Percentiles rank a stretch among this genome's conserved stretches.
Conservation (phyloP, 768 basidiomycete species). For the Auriscalpium microsporum region DNA sequence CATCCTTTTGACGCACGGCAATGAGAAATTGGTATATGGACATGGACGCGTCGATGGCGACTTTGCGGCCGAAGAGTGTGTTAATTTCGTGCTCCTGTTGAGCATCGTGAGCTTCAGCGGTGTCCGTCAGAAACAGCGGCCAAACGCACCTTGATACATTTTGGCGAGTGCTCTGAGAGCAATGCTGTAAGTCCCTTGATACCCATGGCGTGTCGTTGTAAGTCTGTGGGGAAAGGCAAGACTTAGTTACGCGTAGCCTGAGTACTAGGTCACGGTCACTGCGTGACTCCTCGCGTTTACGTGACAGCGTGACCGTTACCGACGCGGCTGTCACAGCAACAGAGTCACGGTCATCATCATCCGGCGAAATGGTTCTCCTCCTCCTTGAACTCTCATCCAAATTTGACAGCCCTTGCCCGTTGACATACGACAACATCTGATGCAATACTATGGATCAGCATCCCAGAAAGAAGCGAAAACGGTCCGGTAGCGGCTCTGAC, state of each 20-base stretch:
- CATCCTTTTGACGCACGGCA: conserved; percentile 92
- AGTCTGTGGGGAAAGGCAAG: background rate
- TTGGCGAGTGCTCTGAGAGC: conserved; percentile 84
- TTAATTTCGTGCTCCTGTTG: conserved; percentile 85
- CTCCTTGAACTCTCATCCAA: too few species aligned
- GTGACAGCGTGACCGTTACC: background rate
- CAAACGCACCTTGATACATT: conserved; percentile 46
- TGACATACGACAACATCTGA: too few species aligned
- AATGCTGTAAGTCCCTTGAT: conserved; percentile 93
- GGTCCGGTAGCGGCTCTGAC: background rate
- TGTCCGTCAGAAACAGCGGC: background rate
- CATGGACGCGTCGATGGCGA: conserved; percentile 98
- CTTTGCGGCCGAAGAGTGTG: conserved; percentile 95
- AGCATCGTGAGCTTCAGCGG: background rate
- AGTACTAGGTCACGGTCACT: background rate
- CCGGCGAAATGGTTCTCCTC: too few species aligned
- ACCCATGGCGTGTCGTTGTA: conserved; percentile 46
- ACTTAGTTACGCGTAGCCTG: background rate
- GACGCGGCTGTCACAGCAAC: background rate
- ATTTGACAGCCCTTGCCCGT: too few species aligned
- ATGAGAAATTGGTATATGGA: conserved; percentile 97
- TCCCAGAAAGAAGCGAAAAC: background rate
- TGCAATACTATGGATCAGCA: too few species aligned
- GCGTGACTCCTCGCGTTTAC: background rate
- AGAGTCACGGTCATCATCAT: background rate